Conservation (phyloP, 768 basidiomycete genomes). For the Floccularia luteovirens region DNA sequence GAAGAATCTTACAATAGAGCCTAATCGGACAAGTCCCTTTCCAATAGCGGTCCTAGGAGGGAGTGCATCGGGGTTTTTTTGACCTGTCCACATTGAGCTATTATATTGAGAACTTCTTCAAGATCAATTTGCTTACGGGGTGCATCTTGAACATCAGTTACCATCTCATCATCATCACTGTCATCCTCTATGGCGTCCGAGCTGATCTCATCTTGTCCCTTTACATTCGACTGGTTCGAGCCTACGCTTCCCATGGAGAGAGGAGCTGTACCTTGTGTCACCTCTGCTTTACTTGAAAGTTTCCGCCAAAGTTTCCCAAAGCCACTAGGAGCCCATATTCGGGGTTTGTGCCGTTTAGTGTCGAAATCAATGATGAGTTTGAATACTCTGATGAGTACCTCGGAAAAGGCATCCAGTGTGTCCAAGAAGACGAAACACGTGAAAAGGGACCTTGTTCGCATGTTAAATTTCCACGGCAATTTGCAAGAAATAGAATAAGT, state of each 20-base stretch:
- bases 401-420: constrained; percentile 31
- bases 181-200: constrained; percentile 10
- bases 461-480: neutral
- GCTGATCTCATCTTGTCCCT: neutral
- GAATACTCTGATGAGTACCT: constrained; percentile 23
- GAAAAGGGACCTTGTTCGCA: constrained; percentile 29
- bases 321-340: constrained; percentile 36
- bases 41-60: constrained; percentile 28
- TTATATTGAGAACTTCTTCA: neutral
- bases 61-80: constrained; percentile 33
- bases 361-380: constrained; percentile 25
- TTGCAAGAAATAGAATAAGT: neutral
- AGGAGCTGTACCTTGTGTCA: constrained; percentile 16
- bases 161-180: constrained; percentile 9
- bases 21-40: constrained; percentile 20
- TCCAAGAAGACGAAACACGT: constrained; percentile 38
- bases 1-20: constrained; percentile 27
- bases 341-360: constrained; percentile 20
- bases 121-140: neutral
- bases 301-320: constrained; percentile 29
- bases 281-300: constrained; percentile 18
- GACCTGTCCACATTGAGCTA: neutral
- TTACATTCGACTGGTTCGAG: neutral
- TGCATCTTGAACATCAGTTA: constrained; percentile 11
- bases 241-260: constrained; percentile 23